Percentiles rank a stretch among this genome's conserved stretches.
These are phyloP conservation scores for Uncinocarpus reesii DNA, from an alignment of 2,329 filamentous ascomycete species.

Conservation along the genomic window DNA sequence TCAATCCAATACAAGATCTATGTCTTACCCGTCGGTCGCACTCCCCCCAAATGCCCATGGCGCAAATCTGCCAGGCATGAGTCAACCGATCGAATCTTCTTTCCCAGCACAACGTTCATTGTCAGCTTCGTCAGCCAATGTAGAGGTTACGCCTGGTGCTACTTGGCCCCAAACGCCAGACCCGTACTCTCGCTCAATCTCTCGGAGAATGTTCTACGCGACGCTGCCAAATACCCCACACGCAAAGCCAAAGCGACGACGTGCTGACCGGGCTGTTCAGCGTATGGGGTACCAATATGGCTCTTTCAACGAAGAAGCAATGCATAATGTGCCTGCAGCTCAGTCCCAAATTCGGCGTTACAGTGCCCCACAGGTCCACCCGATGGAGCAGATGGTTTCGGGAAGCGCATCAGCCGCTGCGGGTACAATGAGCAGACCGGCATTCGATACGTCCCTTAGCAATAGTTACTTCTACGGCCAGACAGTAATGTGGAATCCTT, in stretches of 20 bases:
- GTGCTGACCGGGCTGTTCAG: background rate
- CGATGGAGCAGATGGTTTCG: background rate
- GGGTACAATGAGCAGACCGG: background rate
- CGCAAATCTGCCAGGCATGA: background rate
- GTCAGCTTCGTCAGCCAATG: background rate
- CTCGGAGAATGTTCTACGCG: background rate
- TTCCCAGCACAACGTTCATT: background rate
- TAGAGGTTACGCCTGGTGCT: background rate
- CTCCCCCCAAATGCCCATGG: background rate
- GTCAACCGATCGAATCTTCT: background rate
- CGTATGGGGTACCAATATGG: background rate
- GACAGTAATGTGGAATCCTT: background rate
- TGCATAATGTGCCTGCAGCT: background rate
- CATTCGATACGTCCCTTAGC: background rate
- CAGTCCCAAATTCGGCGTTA: conserved; percentile 1
- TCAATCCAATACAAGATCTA: background rate
- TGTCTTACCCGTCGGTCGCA: background rate
- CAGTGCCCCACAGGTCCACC: background rate
- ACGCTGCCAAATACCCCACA: background rate
- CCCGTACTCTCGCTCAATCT: background rate
- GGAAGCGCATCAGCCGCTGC: background rate
- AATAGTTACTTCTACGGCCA: background rate
- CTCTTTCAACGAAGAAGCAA: background rate
- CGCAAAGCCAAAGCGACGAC: background rate
- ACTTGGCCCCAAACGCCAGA: background rate